A percentile compares a stretch with the other conserved stretches of the same genome.
phyloP scores from a whole-genome alignment of 768 basidiomycete genomes.

The Cyclocybe cylindracea region DNA sequence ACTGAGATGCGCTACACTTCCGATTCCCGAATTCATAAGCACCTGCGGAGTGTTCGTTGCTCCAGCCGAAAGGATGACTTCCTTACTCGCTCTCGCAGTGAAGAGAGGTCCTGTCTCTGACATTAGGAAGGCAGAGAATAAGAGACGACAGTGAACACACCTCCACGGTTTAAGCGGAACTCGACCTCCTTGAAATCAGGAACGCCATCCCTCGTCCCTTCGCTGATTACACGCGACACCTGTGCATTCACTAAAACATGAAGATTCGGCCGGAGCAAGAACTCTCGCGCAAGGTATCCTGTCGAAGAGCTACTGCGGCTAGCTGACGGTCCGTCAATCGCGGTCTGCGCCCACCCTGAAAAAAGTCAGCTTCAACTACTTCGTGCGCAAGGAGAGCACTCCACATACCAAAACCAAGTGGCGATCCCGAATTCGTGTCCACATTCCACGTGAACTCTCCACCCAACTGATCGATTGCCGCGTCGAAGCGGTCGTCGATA shows the following conservation, averaged over 20 bases:
- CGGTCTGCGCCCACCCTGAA: slow-evolving; percentile 18
- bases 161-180: slow-evolving; percentile 3
- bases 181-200: slow-evolving; percentile 4
- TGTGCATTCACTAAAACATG: slow-evolving; percentile 31
- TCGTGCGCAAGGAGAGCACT: slow-evolving; percentile 9
- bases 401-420: slow-evolving; percentile 26
- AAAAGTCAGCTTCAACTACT: background rate
- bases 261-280: slow-evolving; percentile 26
- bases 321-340: slow-evolving; percentile 19
- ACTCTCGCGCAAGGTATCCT: slow-evolving; percentile 25
- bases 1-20: slow-evolving; percentile 14
- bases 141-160: background rate
- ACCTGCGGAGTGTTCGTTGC: slow-evolving; percentile 30
- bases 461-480: slow-evolving; percentile 33
- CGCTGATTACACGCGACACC: slow-evolving; percentile 24
- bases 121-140: background rate
- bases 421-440: slow-evolving; percentile 28
- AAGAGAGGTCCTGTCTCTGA: background rate
- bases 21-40: slow-evolving; percentile 32
- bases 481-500: slow-evolving; percentile 27
- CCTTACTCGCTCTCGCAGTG: slow-evolving; percentile 24
- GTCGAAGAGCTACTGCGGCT: slow-evolving; percentile 31
- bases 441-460: slow-evolving; percentile 28
- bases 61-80: slow-evolving; percentile 34
- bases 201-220: background rate